Evolutionary conservation across 108 stramenopile genomes (phyloP), one percentile per base, ranked within the genome.

Genomic region (Tribonema minus): DNA sequence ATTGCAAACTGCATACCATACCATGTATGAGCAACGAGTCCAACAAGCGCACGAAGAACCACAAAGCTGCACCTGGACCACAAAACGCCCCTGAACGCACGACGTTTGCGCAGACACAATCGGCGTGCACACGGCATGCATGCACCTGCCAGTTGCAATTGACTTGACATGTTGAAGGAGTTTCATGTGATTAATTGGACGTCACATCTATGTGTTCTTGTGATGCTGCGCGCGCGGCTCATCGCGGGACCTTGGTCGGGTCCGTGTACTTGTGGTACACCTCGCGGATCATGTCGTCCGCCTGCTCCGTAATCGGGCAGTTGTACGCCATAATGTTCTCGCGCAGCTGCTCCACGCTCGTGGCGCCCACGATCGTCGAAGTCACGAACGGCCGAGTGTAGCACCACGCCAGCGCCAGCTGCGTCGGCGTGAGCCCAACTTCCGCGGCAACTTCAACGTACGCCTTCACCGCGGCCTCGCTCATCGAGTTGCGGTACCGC

Each of bases 281-380:
- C 5, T 59, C 28, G 0, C 29, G 3, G 9, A 77, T 77, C 28
- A 26, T 26, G 26, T 68, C 62, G 38, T 58, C 36, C 28, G 67
- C 67, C 29, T n/a, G 26, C 58, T 67, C 67, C 23, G 76, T 77
- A 26, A 81, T 71, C 0, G 71, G 65, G 36, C 39, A 46, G 80
- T 81, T 81, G 33, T 71, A 29, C 31, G 80, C 80, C 9, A 37
- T 37, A 0, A 81, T n/a, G 71, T 81, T 81, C 26, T 67, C 71
- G 31, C 80, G 40, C 46, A 97, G 76, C 71, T 96, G 94, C 2
- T 77, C 72, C 61, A 93, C 77, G 5, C 85, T 86, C 12, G 95
- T 96, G 0, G 94, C 94, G 60, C 95, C 95, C 78, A 96, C 91
- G 58, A 98, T 94, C 2, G 94, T 93, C 1, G 92, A 92, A n/a